Conservation (phyloP, 805 yeast genomes). For the Metschnikowia chrysomelidarum region DNA sequence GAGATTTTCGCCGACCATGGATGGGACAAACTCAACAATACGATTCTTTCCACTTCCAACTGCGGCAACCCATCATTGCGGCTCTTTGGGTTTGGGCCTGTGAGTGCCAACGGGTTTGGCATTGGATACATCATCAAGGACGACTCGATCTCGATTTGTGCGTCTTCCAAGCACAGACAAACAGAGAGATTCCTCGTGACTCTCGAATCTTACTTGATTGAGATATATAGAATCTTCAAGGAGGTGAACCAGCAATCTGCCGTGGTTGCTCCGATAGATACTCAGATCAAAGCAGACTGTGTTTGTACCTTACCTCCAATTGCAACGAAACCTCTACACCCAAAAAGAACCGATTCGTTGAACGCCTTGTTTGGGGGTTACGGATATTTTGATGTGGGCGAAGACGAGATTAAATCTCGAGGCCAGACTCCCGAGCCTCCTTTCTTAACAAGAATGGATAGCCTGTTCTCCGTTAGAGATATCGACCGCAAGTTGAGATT, state of each 20-base stretch:
- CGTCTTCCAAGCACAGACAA: constrained; percentile 59
- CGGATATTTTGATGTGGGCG: constrained; percentile 59
- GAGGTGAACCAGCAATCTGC: constrained; percentile 21
- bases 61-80: constrained; percentile 62
- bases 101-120: constrained; percentile 57
- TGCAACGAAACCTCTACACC: constrained; percentile 13
- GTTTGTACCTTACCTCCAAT: constrained; percentile 1
- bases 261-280: constrained; percentile 24
- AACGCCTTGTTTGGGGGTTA: constrained; percentile 53
- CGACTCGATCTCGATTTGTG: constrained; percentile 51
- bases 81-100: constrained; percentile 60
- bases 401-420: constrained; percentile 50
- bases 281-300: constrained; percentile 21
- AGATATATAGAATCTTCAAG: constrained; percentile 37
- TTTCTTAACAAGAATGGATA: constrained; percentile 35
- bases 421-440: constrained; percentile 60
- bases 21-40: constrained; percentile 82
- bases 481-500: constrained; percentile 64
- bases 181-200: constrained; percentile 55
- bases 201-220: constrained; percentile 47
- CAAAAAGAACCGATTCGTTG: constrained; percentile 16
- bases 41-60: constrained; percentile 58
- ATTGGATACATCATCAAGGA: constrained; percentile 55
- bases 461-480: constrained; percentile 47
- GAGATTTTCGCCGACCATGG: constrained; percentile 79